Evolutionary conservation across 371 early-diverging fungal species (phyloP).

Genomic region (Syncephalastrum racemosum): DNA sequence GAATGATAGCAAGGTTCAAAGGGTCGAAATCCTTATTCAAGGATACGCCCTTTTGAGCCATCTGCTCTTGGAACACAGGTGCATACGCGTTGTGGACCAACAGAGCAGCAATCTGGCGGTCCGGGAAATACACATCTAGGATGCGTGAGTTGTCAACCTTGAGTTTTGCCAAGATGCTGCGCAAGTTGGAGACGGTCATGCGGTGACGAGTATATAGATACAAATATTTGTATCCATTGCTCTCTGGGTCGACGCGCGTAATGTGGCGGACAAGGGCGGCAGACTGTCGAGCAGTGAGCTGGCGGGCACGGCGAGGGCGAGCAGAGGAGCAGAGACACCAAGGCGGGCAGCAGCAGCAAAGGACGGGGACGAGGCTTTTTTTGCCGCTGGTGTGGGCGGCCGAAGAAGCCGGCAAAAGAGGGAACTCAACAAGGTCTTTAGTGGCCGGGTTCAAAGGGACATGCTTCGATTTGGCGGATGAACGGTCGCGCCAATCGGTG

Average conservation of each 20-base stretch:
- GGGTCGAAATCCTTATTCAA: conserved; percentile 9
- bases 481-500: no score
- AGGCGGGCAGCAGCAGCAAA: neutral
- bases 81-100: conserved; percentile 11
- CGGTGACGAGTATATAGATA: conserved; percentile 5
- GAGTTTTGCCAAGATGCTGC: neutral
- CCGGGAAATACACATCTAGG: conserved; percentile 12
- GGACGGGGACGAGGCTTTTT: no score
- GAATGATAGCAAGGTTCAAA: conserved; percentile 4
- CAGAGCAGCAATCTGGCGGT: conserved; percentile 3
- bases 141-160: neutral
- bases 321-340: no score
- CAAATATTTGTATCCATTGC: neutral
- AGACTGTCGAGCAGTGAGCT: neutral
- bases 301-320: no score
- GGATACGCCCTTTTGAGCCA: neutral
- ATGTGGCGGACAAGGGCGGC: neutral
- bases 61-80: neutral
- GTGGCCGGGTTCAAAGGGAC: no score
- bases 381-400: no score
- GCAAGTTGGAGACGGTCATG: neutral
- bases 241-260: no score
- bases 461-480: no score
- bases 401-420: no score
- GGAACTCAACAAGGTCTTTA: no score